These are phyloP conservation scores for Acanthamoeba culbertsoni DNA, from an alignment of 208 protist genomes.

Conservation along the genomic window DNA sequence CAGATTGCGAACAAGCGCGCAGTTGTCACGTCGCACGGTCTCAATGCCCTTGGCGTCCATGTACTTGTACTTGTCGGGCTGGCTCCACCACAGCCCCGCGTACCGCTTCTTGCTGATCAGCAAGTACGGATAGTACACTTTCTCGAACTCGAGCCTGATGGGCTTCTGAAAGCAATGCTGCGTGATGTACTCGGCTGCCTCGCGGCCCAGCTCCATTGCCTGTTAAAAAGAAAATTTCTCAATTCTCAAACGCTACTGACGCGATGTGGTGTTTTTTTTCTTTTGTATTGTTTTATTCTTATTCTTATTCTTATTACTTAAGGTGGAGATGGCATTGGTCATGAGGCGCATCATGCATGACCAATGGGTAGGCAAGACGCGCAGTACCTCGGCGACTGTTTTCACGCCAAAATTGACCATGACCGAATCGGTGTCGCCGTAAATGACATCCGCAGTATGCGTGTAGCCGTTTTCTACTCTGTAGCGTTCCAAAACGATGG, in stretches of 20 bases:
- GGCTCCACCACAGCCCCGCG: slow-evolving; percentile 97
- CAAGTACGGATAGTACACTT: slow-evolving; percentile 98
- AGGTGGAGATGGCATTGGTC: no score
- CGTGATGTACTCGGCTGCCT: slow-evolving; percentile 93
- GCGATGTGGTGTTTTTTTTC: slow-evolving; percentile 78
- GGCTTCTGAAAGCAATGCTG: slow-evolving; percentile 89
- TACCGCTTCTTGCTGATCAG: slow-evolving; percentile 99
- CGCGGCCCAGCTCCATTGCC: slow-evolving; percentile 81
- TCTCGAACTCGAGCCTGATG: slow-evolving; percentile 99
- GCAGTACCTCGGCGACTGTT: slow-evolving; percentile 74
- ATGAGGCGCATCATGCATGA: no score
- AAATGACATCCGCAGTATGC: slow-evolving; percentile 96
- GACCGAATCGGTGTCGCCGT: slow-evolving; percentile 99
- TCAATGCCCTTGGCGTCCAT: slow-evolving; percentile 99
- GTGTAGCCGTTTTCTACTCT: slow-evolving; percentile 87
- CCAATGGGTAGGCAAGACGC: slow-evolving; percentile 40
- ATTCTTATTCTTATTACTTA: no score
- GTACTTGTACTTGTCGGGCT: slow-evolving; percentile 91
- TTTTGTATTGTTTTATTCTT: no score
- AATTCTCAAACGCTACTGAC: slow-evolving; percentile 80
- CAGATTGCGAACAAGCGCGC: slow-evolving; percentile 90
- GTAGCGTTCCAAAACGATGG: slow-evolving; percentile 91
- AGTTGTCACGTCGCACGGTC: slow-evolving; percentile 98
- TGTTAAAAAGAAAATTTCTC: not conserved
- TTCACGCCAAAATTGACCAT: slow-evolving; percentile 96